Evolutionary conservation across 495 filamentous ascomycete genomes (phyloP).

Genomic region (Emericellopsis terricola): DNA sequence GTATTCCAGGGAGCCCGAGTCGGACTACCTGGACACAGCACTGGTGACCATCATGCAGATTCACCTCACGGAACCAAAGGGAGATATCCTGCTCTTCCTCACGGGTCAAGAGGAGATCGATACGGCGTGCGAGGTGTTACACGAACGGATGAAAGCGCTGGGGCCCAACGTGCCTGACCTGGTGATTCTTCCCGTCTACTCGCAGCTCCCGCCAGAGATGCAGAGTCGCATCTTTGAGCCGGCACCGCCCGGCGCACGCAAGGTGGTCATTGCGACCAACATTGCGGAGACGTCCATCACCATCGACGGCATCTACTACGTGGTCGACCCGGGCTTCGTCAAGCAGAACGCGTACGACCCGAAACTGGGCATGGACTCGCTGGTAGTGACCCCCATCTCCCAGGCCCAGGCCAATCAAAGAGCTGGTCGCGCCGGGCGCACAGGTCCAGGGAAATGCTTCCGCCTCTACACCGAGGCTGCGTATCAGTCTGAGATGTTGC

Average conservation of each 20-base stretch:
- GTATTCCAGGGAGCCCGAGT: conserved; percentile 85
- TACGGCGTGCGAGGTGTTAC: conserved; percentile 78
- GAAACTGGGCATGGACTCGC: conserved; percentile 91
- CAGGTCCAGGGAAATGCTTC: conserved; percentile 93
- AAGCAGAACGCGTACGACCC: conserved; percentile 97
- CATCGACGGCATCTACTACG: conserved; percentile 94
- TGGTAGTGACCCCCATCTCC: conserved; percentile 88
- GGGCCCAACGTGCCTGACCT: conserved; percentile 84
- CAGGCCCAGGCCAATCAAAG: conserved; percentile 95
- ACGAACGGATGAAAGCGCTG: conserved; percentile 90
- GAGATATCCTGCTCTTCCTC: conserved; percentile 90
- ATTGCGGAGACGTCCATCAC: conserved; percentile 97
- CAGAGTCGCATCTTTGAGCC: conserved; percentile 91
- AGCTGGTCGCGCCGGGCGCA: conserved; percentile 82
- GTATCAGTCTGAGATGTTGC: conserved; percentile 93
- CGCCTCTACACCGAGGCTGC: conserved; percentile 90
- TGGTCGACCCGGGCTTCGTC: conserved; percentile 92
- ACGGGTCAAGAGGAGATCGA: conserved; percentile 98
- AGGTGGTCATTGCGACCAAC: conserved; percentile 96
- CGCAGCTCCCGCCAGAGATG: conserved; percentile 80
- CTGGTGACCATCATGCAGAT: conserved; percentile 96
- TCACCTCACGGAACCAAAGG: conserved; percentile 74
- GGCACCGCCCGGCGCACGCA: conserved; percentile 70
- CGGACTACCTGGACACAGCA: conserved; percentile 91
- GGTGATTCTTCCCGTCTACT: conserved; percentile 87